Conservation (phyloP, 2,329 filamentous ascomycete species). For the Exophiala viscosa region DNA sequence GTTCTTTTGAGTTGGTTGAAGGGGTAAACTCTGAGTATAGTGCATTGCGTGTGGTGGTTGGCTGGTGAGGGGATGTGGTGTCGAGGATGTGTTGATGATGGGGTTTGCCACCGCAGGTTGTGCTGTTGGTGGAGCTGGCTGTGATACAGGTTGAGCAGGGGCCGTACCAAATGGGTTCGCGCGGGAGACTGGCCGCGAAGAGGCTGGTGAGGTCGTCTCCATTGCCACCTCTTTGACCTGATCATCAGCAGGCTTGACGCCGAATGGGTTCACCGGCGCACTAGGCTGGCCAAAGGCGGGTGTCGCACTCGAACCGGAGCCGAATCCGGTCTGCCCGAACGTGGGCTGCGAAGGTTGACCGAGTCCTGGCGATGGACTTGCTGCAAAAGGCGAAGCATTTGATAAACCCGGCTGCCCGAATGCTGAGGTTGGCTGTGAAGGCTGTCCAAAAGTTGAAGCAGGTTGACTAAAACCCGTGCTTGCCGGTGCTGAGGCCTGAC, state of each 20-base stretch:
- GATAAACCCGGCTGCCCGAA: constrained; percentile 35
- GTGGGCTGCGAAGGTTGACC: constrained; percentile 21
- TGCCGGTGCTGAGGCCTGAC: constrained; percentile 11
- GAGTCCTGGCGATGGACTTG: constrained; percentile 30
- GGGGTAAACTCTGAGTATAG: constrained; percentile 32
- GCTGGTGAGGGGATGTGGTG: constrained; percentile 21
- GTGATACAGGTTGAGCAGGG: constrained; percentile 29
- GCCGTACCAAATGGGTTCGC: constrained; percentile 21
- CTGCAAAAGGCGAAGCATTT: constrained; percentile 35
- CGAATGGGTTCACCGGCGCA: constrained; percentile 37
- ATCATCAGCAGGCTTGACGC: constrained; percentile 33
- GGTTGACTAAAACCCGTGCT: constrained; percentile 28
- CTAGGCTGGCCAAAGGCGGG: constrained; percentile 38
- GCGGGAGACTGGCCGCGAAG: constrained; percentile 33
- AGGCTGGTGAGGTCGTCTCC: constrained; percentile 32
- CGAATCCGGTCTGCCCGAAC: constrained; percentile 41
- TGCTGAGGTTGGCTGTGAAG: constrained; percentile 14
- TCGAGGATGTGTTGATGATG: constrained; percentile 19
- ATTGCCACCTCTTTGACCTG: constrained; percentile 18
- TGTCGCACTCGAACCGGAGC: constrained; percentile 25
- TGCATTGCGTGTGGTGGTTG: constrained; percentile 22
- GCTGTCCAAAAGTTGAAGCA: constrained; percentile 15
- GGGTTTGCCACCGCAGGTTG: constrained; percentile 2
- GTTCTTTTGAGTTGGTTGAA: constrained; percentile 34
- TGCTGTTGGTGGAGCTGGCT: constrained; percentile 7